Evolutionary conservation across 1,284 basidiomycete species (phyloP).

Genomic region (Trichosporon faecale): DNA sequence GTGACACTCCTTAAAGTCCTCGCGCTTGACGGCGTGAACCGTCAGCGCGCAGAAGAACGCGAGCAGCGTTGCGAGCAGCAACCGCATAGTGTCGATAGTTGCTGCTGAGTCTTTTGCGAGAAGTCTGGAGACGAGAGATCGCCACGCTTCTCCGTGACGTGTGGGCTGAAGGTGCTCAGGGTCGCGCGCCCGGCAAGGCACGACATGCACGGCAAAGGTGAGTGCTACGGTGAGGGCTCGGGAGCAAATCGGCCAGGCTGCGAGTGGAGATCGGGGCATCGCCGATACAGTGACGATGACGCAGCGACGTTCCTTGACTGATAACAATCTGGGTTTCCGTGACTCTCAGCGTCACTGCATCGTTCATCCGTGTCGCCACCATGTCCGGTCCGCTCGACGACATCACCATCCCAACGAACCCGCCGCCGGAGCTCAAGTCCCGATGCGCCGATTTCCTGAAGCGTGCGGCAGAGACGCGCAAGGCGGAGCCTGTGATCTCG

Average conservation of each 20-base stretch:
- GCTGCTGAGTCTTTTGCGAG: neutral
- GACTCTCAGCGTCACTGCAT: neutral
- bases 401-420: slow-evolving; percentile 44
- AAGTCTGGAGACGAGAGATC: neutral
- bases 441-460: slow-evolving; percentile 74
- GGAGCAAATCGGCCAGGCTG: neutral
- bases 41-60: slow-evolving; percentile 17
- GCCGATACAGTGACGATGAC: neutral
- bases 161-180: neutral
- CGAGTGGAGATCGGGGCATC: neutral
- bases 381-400: slow-evolving; percentile 34
- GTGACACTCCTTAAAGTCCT: slow-evolving; percentile 87
- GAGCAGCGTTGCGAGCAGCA: slow-evolving; percentile 14
- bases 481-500: slow-evolving; percentile 77
- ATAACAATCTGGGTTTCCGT: neutral
- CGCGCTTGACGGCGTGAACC: slow-evolving; percentile 54
- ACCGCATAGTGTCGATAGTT: slow-evolving; percentile 12
- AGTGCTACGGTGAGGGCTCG: neutral
- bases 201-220: neutral
- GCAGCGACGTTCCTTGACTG: neutral
- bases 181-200: neutral
- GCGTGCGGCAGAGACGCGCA: slow-evolving; percentile 77
- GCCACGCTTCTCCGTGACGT: slow-evolving; percentile 8
- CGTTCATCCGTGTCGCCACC: neutral
- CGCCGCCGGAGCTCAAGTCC: slow-evolving; percentile 55